A percentile compares a stretch with the other conserved stretches of the same genome.
Evolutionary conservation across 2,329 filamentous ascomycete species (phyloP).

Genomic region (Microsporum canis): DNA sequence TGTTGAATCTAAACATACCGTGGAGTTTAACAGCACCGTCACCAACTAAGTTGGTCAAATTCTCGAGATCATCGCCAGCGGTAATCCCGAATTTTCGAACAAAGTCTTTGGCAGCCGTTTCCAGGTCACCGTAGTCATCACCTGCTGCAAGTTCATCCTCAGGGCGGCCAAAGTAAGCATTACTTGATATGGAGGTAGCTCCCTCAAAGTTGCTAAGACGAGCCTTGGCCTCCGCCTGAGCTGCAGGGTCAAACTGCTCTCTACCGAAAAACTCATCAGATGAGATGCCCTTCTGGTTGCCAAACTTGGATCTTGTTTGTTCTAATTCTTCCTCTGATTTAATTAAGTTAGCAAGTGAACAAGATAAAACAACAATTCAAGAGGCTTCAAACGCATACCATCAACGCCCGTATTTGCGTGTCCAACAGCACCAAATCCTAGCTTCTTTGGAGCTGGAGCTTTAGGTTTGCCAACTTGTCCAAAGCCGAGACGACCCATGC

Average conservation of each 20-base stretch:
- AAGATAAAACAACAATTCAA: conserved; percentile 6
- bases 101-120: conserved; percentile 91
- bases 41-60: conserved; percentile 68
- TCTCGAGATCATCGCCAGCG: conserved; percentile 90
- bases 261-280: conserved; percentile 98
- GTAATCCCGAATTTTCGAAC: conserved; percentile 91
- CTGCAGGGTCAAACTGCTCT: conserved; percentile 66
- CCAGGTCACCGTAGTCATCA: conserved; percentile 82
- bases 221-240: conserved; percentile 73
- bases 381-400: conserved; percentile 41
- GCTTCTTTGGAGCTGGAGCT: conserved; percentile 57
- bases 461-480: conserved; percentile 64
- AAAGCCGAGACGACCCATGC: conserved; percentile 72
- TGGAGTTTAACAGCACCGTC: conserved; percentile 78
- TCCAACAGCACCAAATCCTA: conserved; percentile 78
- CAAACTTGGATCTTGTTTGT: conserved; percentile 81
- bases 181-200: conserved; percentile 82
- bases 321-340: conserved; percentile 58
- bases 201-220: conserved; percentile 89
- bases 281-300: conserved; percentile 85
- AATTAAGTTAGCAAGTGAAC: conserved; percentile 5
- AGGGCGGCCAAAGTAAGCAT: conserved; percentile 90
- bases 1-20: conserved; percentile 35
- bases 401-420: conserved; percentile 58
- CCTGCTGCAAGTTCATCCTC: conserved; percentile 59